These are phyloP conservation scores for Volvox reticuliferus DNA, from an alignment of 139 green algal genomes.

Conservation along the genomic window DNA sequence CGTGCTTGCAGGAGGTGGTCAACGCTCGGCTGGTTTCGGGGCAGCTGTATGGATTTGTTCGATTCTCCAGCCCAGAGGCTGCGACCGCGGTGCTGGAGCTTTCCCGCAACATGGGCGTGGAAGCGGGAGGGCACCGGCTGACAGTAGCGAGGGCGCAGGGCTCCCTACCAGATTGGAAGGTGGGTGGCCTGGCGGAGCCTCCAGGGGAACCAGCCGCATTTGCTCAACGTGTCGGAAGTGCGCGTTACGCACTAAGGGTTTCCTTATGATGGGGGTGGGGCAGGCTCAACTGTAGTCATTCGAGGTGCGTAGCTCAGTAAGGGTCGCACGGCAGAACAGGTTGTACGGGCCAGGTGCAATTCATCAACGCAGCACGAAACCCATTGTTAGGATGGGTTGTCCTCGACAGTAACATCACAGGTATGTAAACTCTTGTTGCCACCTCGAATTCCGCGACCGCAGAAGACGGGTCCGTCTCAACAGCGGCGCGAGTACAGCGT, in stretches of 20 bases:
- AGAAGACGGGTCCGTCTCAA: constrained; percentile 25
- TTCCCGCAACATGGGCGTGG: constrained; percentile 9
- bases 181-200: neutral
- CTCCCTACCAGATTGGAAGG: constrained; percentile 41
- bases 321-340: too few relatives aligned
- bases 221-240: too few relatives aligned
- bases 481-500: constrained; percentile 16
- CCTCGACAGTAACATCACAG: too few relatives aligned
- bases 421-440: too few relatives aligned
- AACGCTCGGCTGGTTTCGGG: constrained; percentile 33
- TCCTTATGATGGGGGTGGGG: too few relatives aligned
- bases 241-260: too few relatives aligned
- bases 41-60: constrained; percentile 43
- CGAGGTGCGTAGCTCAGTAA: too few relatives aligned
- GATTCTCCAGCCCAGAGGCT: constrained; percentile 8
- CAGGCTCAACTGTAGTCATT: too few relatives aligned
- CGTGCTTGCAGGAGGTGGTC: constrained; percentile 37
- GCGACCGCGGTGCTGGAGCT: constrained; percentile 35
- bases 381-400: too few relatives aligned
- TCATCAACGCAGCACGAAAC: too few relatives aligned
- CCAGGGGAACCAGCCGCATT: neutral
- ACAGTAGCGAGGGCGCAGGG: constrained; percentile 45
- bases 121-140: constrained; percentile 19
- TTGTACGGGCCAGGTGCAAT: too few relatives aligned
- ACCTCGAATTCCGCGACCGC: neutral